Conservation (phyloP, 768 basidiomycete species). For the Auricularia sp. region DNA sequence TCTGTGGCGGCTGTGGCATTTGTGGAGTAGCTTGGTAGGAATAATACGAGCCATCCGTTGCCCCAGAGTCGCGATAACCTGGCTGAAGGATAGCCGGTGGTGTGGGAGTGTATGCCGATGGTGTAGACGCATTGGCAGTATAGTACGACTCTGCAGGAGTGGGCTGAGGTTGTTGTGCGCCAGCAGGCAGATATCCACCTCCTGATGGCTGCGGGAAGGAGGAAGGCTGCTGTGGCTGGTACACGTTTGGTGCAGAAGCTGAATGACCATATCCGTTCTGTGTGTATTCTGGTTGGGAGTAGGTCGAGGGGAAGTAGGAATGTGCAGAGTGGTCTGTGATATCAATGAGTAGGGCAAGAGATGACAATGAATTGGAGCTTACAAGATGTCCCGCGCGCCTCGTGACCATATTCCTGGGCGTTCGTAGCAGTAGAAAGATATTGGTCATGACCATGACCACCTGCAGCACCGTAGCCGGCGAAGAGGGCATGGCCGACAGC, state of each 20-base stretch:
- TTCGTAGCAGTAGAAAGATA: constrained; percentile 1
- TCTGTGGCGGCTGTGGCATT: background rate
- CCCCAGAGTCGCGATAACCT: background rate
- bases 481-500: constrained; percentile 1
- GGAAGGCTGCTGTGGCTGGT: background rate
- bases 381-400: constrained; percentile 45
- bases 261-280: background rate
- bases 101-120: background rate
- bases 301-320: constrained; percentile 1
- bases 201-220: background rate
- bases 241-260: background rate
- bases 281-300: background rate
- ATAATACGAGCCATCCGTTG: background rate
- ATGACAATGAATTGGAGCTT: constrained; percentile 17
- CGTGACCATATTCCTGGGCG: constrained; percentile 39
- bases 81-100: background rate
- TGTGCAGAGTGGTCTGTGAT: constrained; percentile 42
- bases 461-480: background rate
- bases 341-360: background rate
- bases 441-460: constrained; percentile 1
- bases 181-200: background rate
- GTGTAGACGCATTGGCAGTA: background rate
- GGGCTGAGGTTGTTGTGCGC: background rate
- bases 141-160: background rate
- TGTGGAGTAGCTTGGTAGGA: background rate